phyloP scores from a whole-genome alignment of 177 flowering plant species.

The Vitis hybrid region DNA sequence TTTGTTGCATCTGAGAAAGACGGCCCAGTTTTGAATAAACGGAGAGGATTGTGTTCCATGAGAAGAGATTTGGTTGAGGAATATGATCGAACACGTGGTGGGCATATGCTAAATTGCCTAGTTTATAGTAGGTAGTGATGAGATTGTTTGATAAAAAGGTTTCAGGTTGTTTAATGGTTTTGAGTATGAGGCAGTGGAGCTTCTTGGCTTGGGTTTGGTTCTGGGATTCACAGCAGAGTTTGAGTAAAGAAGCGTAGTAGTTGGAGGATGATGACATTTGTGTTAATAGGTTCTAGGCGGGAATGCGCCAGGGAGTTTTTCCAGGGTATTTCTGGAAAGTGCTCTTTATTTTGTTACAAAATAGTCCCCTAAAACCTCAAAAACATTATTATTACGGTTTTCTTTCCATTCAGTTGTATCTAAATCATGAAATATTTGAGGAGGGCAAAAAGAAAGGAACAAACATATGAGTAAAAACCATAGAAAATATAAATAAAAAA shows the following conservation, averaged over 20 bases:
- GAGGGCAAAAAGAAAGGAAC: no score
- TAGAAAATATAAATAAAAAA: no score
- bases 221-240: slow-evolving; percentile 46
- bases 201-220: slow-evolving; percentile 47
- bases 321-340: no score
- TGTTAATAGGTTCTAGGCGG: slow-evolving; percentile 5
- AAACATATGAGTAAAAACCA: no score
- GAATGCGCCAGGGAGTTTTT: neutral
- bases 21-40: slow-evolving; percentile 62
- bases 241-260: slow-evolving; percentile 47
- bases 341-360: no score
- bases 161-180: slow-evolving; percentile 47
- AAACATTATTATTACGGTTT: no score
- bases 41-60: slow-evolving; percentile 79
- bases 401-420: no score
- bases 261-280: slow-evolving; percentile 39
- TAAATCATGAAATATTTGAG: no score
- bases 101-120: slow-evolving; percentile 48
- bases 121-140: slow-evolving; percentile 39
- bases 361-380: no score
- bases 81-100: slow-evolving; percentile 68
- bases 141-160: slow-evolving; percentile 61
- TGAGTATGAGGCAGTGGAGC: slow-evolving; percentile 63
- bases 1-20: slow-evolving; percentile 42
- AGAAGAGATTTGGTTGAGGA: slow-evolving; percentile 58